phyloP scores from a whole-genome alignment of 495 filamentous ascomycete species.

The Cladorrhinum samala region DNA sequence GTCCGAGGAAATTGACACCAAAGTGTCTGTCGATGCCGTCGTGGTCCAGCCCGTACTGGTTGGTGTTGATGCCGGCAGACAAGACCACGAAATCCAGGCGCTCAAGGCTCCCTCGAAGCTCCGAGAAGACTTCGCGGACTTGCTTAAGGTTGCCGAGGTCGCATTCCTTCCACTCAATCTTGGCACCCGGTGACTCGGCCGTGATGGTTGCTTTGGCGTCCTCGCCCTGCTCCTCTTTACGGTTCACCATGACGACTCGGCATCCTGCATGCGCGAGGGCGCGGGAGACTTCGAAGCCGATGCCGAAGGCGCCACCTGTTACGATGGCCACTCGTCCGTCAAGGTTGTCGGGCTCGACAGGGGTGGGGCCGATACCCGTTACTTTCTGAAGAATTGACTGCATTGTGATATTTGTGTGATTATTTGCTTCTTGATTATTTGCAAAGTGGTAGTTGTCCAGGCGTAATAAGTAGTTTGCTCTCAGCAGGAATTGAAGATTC shows the following conservation, averaged over 20 bases:
- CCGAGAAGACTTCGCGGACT: conserved; percentile 32
- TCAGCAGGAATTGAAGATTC: too few species aligned
- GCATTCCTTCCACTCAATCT: conserved; percentile 40
- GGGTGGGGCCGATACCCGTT: conserved; percentile 21
- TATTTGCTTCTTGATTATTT: not conserved
- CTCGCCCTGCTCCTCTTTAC: conserved; percentile 35
- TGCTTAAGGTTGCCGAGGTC: conserved; percentile 36
- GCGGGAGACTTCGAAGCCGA: conserved; percentile 47
- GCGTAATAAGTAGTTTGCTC: too few species aligned
- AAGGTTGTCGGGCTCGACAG: conserved; percentile 23
- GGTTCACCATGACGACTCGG: conserved; percentile 35
- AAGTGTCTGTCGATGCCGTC: conserved; percentile 49
- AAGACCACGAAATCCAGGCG: conserved; percentile 42
- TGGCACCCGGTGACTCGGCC: conserved; percentile 19
- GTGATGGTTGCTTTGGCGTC: conserved; percentile 33
- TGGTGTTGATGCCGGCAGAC: conserved; percentile 46
- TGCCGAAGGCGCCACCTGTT: conserved; percentile 49
- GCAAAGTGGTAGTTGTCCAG: too few species aligned
- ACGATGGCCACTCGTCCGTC: conserved; percentile 44
- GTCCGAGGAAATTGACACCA: conserved; percentile 45
- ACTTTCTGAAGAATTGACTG: conserved; percentile 24
- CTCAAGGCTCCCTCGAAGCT: conserved; percentile 23
- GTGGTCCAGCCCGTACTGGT: conserved; percentile 31
- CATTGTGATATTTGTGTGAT: conserved; percentile 12
- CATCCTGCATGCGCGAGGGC: conserved; percentile 28